Conservation (phyloP, 2,329 filamentous ascomycete species). For the Trichoderma koningii region DNA sequence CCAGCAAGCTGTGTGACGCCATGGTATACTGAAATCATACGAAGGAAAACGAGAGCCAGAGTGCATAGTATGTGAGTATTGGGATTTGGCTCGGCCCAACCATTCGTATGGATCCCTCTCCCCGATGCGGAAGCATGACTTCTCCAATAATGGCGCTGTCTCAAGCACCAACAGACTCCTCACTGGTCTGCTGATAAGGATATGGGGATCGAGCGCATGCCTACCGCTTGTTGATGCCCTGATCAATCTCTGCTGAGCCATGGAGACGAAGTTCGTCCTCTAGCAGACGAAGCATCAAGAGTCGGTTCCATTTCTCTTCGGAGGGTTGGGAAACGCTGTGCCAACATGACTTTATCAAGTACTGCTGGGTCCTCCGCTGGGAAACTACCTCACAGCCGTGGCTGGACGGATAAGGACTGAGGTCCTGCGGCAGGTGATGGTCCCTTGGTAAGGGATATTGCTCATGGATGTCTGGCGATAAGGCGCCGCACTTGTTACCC, state of each 20-base stretch:
- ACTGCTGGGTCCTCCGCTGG: not conserved
- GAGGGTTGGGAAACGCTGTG: no score
- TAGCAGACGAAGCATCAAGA: not conserved
- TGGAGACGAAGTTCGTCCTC: no score
- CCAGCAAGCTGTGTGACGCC: not conserved
- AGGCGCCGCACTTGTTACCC: not conserved
- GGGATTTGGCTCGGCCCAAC: not conserved
- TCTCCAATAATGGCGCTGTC: not conserved
- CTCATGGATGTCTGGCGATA: not conserved
- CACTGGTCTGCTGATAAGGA: slow-evolving; percentile 1
- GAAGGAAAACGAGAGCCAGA: not conserved
- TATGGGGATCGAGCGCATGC: not conserved
- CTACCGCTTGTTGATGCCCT: not conserved
- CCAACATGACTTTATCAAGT: no score
- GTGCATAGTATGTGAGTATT: not conserved
- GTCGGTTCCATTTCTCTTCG: not conserved
- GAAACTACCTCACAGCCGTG: not conserved
- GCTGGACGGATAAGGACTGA: not conserved
- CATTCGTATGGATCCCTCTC: not conserved
- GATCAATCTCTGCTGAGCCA: not conserved
- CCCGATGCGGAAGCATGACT: not conserved
- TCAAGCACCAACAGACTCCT: not conserved
- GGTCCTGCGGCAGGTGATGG: not conserved
- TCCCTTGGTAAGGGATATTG: not conserved
- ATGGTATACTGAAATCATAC: not conserved